Evolutionary conservation across 2,329 filamentous ascomycete genomes (phyloP).

Genomic region (Colletotrichum magnum): DNA sequence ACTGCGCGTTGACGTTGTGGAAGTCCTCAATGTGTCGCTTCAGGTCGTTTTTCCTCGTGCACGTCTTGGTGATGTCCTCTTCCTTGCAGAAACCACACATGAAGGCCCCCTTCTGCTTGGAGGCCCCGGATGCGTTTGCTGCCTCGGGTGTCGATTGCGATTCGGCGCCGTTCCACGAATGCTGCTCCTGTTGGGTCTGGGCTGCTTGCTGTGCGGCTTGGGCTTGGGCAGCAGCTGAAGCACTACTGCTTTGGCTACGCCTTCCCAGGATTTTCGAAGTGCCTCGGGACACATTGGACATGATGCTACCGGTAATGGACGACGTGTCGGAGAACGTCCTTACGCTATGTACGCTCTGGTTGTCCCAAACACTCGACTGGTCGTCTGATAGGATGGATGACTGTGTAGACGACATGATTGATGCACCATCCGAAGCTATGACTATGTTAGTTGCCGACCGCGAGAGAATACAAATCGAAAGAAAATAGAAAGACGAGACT

Average conservation of each 20-base stretch:
- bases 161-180: conserved; percentile 32
- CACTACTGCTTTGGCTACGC: conserved; percentile 39
- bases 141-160: conserved; percentile 42
- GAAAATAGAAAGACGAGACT: conserved; percentile 41
- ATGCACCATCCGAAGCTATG: conserved; percentile 48
- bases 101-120: conserved; percentile 56
- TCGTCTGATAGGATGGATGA: conserved; percentile 54
- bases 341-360: conserved; percentile 52
- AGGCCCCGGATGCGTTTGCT: conserved; percentile 42
- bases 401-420: conserved; percentile 52
- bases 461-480: not conserved
- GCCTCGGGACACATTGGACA: conserved; percentile 56
- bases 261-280: conserved; percentile 53
- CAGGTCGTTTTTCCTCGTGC: conserved; percentile 62
- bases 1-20: conserved; percentile 62
- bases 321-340: conserved; percentile 57
- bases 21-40: conserved; percentile 65
- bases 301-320: conserved; percentile 56
- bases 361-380: conserved; percentile 54
- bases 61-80: conserved; percentile 57
- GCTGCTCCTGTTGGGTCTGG: conserved; percentile 28
- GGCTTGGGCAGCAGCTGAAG: conserved; percentile 34
- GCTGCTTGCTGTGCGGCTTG: conserved; percentile 34
- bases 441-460: conserved; percentile 4
- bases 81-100: conserved; percentile 59